A percentile compares a stretch with the other conserved stretches of the same genome.
Evolutionary conservation across 768 basidiomycete genomes (phyloP).

Genomic region (Holtermanniella nyarrowii): DNA sequence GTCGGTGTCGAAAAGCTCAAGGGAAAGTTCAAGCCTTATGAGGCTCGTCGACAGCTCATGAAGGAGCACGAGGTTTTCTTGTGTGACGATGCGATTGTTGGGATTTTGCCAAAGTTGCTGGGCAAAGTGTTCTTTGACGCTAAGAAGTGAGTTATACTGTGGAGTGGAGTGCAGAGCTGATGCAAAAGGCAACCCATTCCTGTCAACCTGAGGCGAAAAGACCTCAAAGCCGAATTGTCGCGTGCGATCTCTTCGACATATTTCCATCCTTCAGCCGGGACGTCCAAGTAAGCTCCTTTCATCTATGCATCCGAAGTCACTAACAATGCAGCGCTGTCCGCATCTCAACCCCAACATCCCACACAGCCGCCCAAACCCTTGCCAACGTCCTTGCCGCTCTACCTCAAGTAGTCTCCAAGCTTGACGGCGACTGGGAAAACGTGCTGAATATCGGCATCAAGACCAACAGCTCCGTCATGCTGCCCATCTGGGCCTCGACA

Average conservation of each 20-base stretch:
- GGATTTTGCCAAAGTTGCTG: slow-evolving; percentile 73
- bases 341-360: slow-evolving; percentile 58
- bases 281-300: slow-evolving; percentile 62
- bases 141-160: slow-evolving; percentile 64
- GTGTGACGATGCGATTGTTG: slow-evolving; percentile 80
- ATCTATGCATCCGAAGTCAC: background rate
- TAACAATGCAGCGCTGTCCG: slow-evolving; percentile 59
- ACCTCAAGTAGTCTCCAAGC: slow-evolving; percentile 58
- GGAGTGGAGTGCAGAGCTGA: background rate
- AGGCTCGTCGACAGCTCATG: slow-evolving; percentile 58
- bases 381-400: slow-evolving; percentile 69
- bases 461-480: slow-evolving; percentile 65
- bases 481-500: slow-evolving; percentile 84
- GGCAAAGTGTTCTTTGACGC: slow-evolving; percentile 87
- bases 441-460: slow-evolving; percentile 82
- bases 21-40: slow-evolving; percentile 65
- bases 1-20: slow-evolving; percentile 85
- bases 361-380: slow-evolving; percentile 61
- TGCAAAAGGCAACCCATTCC: slow-evolving; percentile 77
- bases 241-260: slow-evolving; percentile 88
- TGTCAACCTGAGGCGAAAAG: slow-evolving; percentile 75
- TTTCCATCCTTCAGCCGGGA: slow-evolving; percentile 89
- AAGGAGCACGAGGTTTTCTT: slow-evolving; percentile 87
- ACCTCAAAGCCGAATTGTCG: slow-evolving; percentile 85
- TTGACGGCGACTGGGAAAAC: slow-evolving; percentile 81